phyloP scores from a whole-genome alignment of 2,329 filamentous ascomycete genomes.

The Sclerotinia sclerotiorum region DNA sequence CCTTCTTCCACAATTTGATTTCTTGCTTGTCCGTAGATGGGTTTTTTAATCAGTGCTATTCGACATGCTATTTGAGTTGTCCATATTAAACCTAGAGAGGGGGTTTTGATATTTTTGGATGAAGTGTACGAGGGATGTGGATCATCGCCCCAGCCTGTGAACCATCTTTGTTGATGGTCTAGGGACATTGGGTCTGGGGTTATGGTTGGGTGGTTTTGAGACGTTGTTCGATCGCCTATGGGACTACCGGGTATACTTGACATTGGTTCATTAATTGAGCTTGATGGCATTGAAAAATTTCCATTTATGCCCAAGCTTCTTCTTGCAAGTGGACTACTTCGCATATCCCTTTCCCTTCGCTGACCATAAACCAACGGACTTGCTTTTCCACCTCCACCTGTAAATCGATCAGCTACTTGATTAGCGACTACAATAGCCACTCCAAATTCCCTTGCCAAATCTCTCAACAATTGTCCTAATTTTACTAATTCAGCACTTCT shows the following conservation, averaged over 20 bases:
- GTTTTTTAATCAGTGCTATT: conserved; percentile 75
- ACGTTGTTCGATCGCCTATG: neutral
- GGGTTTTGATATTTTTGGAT: conserved; percentile 67
- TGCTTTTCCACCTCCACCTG: conserved; percentile 20
- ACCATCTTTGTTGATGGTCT: conserved; percentile 90
- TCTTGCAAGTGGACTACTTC: conserved; percentile 33
- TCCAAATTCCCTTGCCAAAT: conserved; percentile 70
- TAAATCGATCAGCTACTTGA: conserved; percentile 88
- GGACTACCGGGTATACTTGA: conserved; percentile 28
- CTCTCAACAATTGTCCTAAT: conserved; percentile 72
- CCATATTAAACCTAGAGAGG: conserved; percentile 86
- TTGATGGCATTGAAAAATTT: conserved; percentile 30
- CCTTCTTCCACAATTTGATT: conserved; percentile 42
- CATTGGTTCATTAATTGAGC: conserved; percentile 29
- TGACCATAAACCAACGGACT: conserved; percentile 23
- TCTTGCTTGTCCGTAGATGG: conserved; percentile 47
- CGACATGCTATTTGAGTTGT: conserved; percentile 83
- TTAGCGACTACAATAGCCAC: conserved; percentile 91
- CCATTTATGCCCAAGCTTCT: neutral
- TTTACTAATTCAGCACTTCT: conserved; percentile 75
- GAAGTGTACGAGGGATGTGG: conserved; percentile 39
- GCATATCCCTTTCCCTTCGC: conserved; percentile 16
- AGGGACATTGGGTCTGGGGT: conserved; percentile 63
- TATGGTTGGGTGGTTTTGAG: conserved; percentile 27
- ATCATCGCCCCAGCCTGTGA: conserved; percentile 90